Evolutionary conservation across 345 rosid genomes (phyloP), one percentile per base, ranked within the genome.

Genomic region (Euphorbia pulcherrima): DNA sequence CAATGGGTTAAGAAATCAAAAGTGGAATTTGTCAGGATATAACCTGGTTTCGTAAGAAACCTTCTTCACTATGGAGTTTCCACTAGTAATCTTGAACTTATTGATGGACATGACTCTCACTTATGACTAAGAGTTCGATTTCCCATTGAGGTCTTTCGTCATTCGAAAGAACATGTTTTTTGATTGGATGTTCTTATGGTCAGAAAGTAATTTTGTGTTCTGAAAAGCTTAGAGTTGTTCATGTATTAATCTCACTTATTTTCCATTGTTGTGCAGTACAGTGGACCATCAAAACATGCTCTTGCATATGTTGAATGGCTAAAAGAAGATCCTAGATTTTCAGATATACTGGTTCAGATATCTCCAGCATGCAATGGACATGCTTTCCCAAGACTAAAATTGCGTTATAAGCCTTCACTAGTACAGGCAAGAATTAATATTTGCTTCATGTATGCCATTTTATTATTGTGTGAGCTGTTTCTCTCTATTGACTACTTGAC

Each of bases 211-310:
- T 23, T 40, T 23, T 18, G 30, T 29, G 48, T 20, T 21, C 23
- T 27, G 29, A 29, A 41, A 26, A 1, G 28, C 21, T 16, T 5
- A 3, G 6, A n/a, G 17, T 9, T 37, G 11, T 58, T 48, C 21
- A 1, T n/a, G 21, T 68, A 27, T 26, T 46, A 51, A 20, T 70
- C 44, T 63, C 58, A 18, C 26, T 53, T 51, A 23, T 51, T 54
- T 54, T 74, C 67, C 54, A 37, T 74, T 37, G n/a, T 60, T 72
- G 52, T 81, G 88, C 92, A 87, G 98, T 93, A 81, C 81, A 93
- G 98, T 76, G 98, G 98, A 9, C 97, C 94, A 70, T 80, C 85
- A 37, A 73, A 69, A 76, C 88, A 93, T 65, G 90, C 90, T 75
- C 84, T 84, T 72, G 86, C 86, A 30, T 88, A 93, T 77, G 87